phyloP scores from a whole-genome alignment of 2,329 filamentous ascomycete species.

The Colletotrichum graminicola region DNA sequence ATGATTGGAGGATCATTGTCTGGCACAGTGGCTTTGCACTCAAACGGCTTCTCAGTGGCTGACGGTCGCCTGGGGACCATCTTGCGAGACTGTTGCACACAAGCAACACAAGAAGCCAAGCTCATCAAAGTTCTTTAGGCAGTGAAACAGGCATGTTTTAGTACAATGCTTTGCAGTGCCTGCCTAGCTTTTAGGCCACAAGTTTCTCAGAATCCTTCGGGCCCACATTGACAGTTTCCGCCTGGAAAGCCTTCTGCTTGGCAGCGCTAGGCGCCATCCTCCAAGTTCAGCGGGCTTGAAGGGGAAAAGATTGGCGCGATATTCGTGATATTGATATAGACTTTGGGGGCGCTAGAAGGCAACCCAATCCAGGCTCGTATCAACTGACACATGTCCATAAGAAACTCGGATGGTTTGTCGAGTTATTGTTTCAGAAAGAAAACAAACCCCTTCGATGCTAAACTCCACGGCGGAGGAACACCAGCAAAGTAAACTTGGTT shows the following conservation, averaged over 20 bases:
- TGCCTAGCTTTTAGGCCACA: slow-evolving; percentile 1
- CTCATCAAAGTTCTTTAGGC: slow-evolving; percentile 9
- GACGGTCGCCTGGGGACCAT: not conserved
- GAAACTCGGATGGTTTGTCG: not conserved
- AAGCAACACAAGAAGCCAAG: not conserved
- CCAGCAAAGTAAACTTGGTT: too few species aligned
- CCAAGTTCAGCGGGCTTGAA: not conserved
- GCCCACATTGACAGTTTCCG: slow-evolving; percentile 13
- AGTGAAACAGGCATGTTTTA: not conserved
- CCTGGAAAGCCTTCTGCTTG: slow-evolving; percentile 8
- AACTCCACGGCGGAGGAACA: not conserved
- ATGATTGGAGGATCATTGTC: slow-evolving; percentile 25
- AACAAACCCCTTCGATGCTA: not conserved
- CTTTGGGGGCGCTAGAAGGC: not conserved
- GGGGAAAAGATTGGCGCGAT: slow-evolving; percentile 16
- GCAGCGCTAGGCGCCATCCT: slow-evolving; percentile 21
- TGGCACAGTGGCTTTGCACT: slow-evolving; percentile 20
- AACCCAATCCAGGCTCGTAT: too few species aligned
- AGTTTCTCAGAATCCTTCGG: slow-evolving; percentile 29
- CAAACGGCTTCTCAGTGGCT: slow-evolving; percentile 14
- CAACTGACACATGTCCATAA: not conserved
- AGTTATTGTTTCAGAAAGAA: not conserved
- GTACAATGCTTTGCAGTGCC: not conserved
- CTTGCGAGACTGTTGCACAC: not conserved
- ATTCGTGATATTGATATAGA: not conserved